These are phyloP conservation scores for Podochytrium sp. DNA, from an alignment of 192 early-diverging fungal species.

Conservation along the genomic window DNA sequence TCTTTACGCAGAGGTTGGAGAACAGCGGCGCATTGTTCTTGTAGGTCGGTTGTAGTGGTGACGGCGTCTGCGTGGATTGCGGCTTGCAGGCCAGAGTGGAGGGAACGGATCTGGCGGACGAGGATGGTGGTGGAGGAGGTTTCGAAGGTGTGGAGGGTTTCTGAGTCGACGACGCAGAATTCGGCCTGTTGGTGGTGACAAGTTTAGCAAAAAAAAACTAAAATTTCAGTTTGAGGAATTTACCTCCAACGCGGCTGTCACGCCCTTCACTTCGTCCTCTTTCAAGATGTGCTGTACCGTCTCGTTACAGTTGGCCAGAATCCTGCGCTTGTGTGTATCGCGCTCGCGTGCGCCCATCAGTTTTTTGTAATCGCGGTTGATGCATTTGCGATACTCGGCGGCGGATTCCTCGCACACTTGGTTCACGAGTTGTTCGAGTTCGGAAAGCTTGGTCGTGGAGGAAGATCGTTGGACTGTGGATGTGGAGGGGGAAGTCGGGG, in stretches of 20 bases:
- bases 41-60: not conserved
- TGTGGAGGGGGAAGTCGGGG: not conserved
- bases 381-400: not conserved
- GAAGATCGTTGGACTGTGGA: not conserved
- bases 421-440: conserved; percentile 6
- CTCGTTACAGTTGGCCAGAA: not conserved
- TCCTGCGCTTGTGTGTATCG: not conserved
- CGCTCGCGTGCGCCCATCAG: conserved; percentile 17
- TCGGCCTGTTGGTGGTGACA: conserved; percentile 6
- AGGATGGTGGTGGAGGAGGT: not conserved
- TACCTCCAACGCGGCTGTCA: conserved; percentile 1
- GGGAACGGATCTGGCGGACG: not conserved
- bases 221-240: not conserved
- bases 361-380: conserved; percentile 16
- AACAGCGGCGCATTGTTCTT: conserved; percentile 7
- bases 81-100: not conserved
- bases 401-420: conserved; percentile 10
- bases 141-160: not conserved
- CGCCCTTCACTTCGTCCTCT: not conserved
- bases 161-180: not conserved
- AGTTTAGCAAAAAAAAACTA: not conserved
- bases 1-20: conserved; percentile 21
- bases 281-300: not conserved
- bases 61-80: conserved; percentile 18
- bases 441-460: not conserved